phyloP scores from a whole-genome alignment of 805 yeast genomes.

The Lachancea kluyveri region DNA sequence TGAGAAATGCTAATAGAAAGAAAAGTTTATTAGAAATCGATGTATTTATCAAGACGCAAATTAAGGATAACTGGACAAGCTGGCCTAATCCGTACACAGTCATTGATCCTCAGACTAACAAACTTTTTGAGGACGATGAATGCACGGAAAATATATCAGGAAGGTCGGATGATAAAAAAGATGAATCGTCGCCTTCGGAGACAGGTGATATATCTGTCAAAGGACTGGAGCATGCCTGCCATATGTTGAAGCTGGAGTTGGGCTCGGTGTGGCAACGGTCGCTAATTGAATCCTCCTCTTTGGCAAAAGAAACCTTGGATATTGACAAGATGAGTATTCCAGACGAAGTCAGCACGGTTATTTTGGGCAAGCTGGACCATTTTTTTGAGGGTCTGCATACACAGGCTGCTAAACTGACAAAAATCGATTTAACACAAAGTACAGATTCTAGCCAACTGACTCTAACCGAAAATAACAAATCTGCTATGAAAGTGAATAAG shows the following conservation, averaged over 20 bases:
- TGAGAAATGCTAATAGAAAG: constrained; percentile 22
- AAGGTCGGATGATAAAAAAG: no score
- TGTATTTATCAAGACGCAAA: constrained; percentile 34
- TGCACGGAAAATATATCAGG: not conserved
- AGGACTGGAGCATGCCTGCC: constrained; percentile 20
- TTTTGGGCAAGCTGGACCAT: constrained; percentile 22
- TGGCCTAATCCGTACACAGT: constrained; percentile 50
- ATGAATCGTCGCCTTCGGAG: not conserved
- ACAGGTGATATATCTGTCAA: constrained; percentile 23
- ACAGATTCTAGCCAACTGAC: constrained; percentile 10
- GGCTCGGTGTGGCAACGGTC: constrained; percentile 25
- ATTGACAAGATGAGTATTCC: constrained; percentile 22
- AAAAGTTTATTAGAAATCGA: constrained; percentile 29
- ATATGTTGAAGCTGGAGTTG: constrained; percentile 24
- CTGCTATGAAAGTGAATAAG: constrained; percentile 11
- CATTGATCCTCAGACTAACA: constrained; percentile 25
- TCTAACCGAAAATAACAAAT: constrained; percentile 2
- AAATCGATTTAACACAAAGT: constrained; percentile 16
- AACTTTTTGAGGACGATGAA: constrained; percentile 21
- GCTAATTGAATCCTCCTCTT: constrained; percentile 15
- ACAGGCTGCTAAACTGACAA: constrained; percentile 20
- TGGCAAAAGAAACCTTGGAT: constrained; percentile 16
- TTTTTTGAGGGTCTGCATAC: constrained; percentile 24
- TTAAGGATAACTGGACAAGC: constrained; percentile 37
- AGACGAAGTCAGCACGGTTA: constrained; percentile 10